Conservation (phyloP, 2,329 filamentous ascomycete species). For the Xylaria sp. region DNA sequence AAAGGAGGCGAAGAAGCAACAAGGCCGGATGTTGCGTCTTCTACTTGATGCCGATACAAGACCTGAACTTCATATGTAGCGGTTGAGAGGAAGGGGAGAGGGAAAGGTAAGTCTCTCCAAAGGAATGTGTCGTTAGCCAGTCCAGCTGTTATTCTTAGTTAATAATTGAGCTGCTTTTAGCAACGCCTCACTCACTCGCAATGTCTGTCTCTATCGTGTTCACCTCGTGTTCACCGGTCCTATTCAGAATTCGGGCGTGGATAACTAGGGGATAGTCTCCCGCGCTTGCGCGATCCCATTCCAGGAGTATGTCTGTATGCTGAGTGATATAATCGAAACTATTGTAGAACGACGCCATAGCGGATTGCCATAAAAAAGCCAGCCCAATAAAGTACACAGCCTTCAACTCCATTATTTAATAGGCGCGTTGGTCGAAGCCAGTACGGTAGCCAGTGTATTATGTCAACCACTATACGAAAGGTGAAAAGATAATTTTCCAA, state of each 20-base stretch:
- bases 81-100: conserved; percentile 41
- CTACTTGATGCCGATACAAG: conserved; percentile 29
- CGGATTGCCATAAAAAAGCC: not conserved
- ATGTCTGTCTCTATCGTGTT: conserved; percentile 41
- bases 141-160: conserved; percentile 32
- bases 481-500: not conserved
- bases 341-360: conserved; percentile 33
- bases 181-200: conserved; percentile 35
- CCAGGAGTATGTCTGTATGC: conserved; percentile 40
- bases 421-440: not conserved
- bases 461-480: not conserved
- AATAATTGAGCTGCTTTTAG: not conserved
- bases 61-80: conserved; percentile 42
- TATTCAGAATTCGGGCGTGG: conserved; percentile 39
- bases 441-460: not conserved
- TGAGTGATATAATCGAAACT: conserved; percentile 35
- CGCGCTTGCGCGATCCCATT: conserved; percentile 37
- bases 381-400: not conserved
- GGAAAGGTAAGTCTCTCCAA: conserved; percentile 40
- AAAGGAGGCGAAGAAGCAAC: conserved; percentile 42
- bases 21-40: conserved; percentile 10
- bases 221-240: conserved; percentile 38
- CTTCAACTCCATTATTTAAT: not conserved
- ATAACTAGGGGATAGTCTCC: conserved; percentile 39
- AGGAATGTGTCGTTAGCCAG: conserved; percentile 40